Evolutionary conservation across 2,329 filamentous ascomycete genomes (phyloP).

Genomic region (Fonsecaea pedrosoi): DNA sequence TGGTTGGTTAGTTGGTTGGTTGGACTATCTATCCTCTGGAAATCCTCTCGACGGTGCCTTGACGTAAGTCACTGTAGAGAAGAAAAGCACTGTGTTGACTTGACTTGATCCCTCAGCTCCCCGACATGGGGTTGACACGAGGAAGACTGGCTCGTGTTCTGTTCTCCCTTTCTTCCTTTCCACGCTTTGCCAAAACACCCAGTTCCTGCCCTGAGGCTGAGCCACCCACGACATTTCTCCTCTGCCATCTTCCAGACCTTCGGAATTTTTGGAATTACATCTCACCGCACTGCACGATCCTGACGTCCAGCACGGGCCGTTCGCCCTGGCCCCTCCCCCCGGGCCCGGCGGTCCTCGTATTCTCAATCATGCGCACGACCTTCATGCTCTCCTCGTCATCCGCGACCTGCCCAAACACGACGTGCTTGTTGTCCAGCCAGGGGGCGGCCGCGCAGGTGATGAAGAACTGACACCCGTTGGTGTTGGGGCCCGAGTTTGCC

Average conservation of each 20-base stretch:
- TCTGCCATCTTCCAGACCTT: background rate
- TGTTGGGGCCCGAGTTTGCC: slow-evolving; percentile 94
- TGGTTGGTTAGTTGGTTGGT: too few species aligned
- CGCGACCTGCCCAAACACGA: slow-evolving; percentile 90
- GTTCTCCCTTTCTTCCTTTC: background rate
- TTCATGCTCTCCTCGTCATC: slow-evolving; percentile 74
- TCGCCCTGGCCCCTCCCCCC: slow-evolving; percentile 55
- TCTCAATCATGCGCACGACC: slow-evolving; percentile 89
- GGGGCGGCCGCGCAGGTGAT: slow-evolving; percentile 88
- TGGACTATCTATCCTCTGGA: too few species aligned
- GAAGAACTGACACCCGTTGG: slow-evolving; percentile 97
- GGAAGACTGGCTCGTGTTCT: background rate
- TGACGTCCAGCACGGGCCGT: slow-evolving; percentile 82
- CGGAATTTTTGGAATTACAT: slow-evolving; percentile 64
- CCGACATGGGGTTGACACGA: background rate
- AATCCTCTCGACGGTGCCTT: too few species aligned
- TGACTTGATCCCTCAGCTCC: background rate
- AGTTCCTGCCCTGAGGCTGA: background rate
- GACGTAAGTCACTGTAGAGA: too few species aligned
- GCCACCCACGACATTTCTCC: background rate
- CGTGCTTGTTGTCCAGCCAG: slow-evolving; percentile 90
- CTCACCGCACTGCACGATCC: slow-evolving; percentile 87
- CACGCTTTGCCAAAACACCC: background rate
- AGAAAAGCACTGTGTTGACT: background rate
- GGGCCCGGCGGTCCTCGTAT: slow-evolving; percentile 76